Conservation (phyloP, 208 protist species). For the Leishmania major region DNA sequence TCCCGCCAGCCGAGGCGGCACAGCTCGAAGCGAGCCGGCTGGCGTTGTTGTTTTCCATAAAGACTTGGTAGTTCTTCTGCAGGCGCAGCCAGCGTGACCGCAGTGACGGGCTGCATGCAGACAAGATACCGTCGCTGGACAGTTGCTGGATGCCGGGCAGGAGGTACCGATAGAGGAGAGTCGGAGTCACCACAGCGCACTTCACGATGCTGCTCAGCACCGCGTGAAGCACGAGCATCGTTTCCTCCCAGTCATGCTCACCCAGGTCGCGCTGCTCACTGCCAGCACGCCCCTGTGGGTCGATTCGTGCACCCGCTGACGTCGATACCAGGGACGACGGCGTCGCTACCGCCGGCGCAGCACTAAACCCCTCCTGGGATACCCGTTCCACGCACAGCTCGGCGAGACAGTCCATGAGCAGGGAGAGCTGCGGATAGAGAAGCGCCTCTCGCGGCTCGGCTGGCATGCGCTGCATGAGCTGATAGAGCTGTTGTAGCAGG, state of each 20-base stretch:
- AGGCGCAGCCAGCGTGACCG: slow-evolving; percentile 52
- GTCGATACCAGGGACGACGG: not conserved
- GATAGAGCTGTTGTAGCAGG: slow-evolving; percentile 53
- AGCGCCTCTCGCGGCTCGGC: slow-evolving; percentile 67
- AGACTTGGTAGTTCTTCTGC: slow-evolving; percentile 43
- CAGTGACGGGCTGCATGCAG: slow-evolving; percentile 27
- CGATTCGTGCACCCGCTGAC: no score
- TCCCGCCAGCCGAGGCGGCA: slow-evolving; percentile 7
- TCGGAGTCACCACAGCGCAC: slow-evolving; percentile 72
- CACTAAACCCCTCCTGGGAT: slow-evolving; percentile 10
- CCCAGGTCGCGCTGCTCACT: not conserved
- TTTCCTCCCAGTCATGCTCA: slow-evolving; percentile 40
- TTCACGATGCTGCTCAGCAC: slow-evolving; percentile 50
- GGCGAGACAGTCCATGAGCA: slow-evolving; percentile 53
- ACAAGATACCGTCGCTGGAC: slow-evolving; percentile 26
- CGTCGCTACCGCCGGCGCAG: not conserved
- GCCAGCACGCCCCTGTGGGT: not conserved
- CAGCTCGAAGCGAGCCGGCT: slow-evolving; percentile 10
- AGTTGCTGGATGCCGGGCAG: slow-evolving; percentile 56
- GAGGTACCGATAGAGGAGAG: slow-evolving; percentile 52
- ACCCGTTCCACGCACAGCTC: slow-evolving; percentile 31
- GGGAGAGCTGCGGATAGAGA: slow-evolving; percentile 63
- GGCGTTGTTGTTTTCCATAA: slow-evolving; percentile 52
- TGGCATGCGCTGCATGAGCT: slow-evolving; percentile 55
- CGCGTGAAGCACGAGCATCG: slow-evolving; percentile 44